Percentiles rank a stretch among this genome's conserved stretches.
Conservation (phyloP, 129 eudicot genomes). For the Artemisia argyi region DNA sequence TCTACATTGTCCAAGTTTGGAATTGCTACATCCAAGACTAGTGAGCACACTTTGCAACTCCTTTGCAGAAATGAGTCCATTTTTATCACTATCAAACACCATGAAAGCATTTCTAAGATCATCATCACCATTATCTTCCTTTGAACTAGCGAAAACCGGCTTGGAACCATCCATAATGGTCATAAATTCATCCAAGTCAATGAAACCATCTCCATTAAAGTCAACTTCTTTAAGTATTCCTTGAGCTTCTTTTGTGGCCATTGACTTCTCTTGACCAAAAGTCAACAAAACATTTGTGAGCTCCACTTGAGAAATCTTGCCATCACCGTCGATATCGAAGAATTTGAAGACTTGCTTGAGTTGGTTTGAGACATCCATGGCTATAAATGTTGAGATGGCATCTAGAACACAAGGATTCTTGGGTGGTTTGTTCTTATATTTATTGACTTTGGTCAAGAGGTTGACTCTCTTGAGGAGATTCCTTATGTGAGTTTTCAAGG, state of each 20-base stretch:
- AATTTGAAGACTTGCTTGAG: slow-evolving; percentile 71
- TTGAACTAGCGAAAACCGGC: slow-evolving; percentile 24
- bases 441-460: slow-evolving; percentile 30
- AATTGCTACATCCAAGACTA: slow-evolving; percentile 61
- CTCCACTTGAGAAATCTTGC: slow-evolving; percentile 67
- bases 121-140: slow-evolving; percentile 26
- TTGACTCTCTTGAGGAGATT: slow-evolving; percentile 34
- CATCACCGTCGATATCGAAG: slow-evolving; percentile 76
- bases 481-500: slow-evolving; percentile 29
- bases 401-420: slow-evolving; percentile 35
- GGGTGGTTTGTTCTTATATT: slow-evolving; percentile 35
- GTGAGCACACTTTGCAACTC: slow-evolving; percentile 65
- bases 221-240: slow-evolving; percentile 66
- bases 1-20: slow-evolving; percentile 56
- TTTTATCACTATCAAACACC: slow-evolving; percentile 71
- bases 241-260: slow-evolving; percentile 60
- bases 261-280: slow-evolving; percentile 60
- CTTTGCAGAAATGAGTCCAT: slow-evolving; percentile 70
- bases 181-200: slow-evolving; percentile 76
- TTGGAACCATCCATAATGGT: slow-evolving; percentile 37
- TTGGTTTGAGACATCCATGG: slow-evolving; percentile 55
- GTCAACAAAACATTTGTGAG: slow-evolving; percentile 51
- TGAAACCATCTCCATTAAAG: slow-evolving; percentile 73
- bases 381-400: slow-evolving; percentile 41
- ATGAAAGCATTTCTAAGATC: slow-evolving; percentile 58